Evolutionary conservation across 2,329 filamentous ascomycete genomes (phyloP), one percentile per base, ranked within the genome.

Genomic region (Dactylellina drechsleri): DNA sequence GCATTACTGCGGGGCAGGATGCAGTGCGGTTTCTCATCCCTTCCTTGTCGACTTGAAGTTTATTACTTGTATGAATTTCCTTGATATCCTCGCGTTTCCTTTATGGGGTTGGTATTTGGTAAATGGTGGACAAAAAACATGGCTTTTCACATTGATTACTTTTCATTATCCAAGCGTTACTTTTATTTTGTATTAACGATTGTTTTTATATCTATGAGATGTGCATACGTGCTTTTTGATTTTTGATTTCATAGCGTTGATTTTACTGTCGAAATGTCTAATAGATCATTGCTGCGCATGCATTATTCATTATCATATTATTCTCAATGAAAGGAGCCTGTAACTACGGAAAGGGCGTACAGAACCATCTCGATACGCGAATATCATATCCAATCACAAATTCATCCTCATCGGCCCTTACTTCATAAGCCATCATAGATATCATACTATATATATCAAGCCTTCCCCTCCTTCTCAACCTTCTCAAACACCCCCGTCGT

Each of bases 1-100:
- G 71, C 71, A 75, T 70, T 66, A 53, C 71, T 68, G 71, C 71
- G 50, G 26, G 62, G 71, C 57, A 66, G 65, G 64, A 45, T 68
- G 64, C 64, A 40, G 52, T 28, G 20, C 16, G 36, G 45, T 47
- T 28, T 67, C n/a, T 12, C 41, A 4, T 45, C n/a, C 41, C 10
- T 45, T 45, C 3, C 40, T 18, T 68, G 67, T 50, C 26, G 3
- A 28, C 26, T 57, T 53, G 54, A 68, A 23, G 20, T 45, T 45
- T 12, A 45, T 28, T n/a, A n/a, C n/a, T n/a, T n/a, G n/a, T n/a
- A n/a, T n/a, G n/a, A n/a, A n/a, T 64, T 49, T 61, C 12, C n/a
- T 68, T 62, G n/a, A n/a, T 50, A 52, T 64, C 49, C 15, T 62
- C 16, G 5, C 10, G 41, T 4, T 50, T n/a, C n/a, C n/a, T 4